Base-by-base conservation (phyloP, 2,329 filamentous ascomycete species). In the Fusarium nanum region DNA sequence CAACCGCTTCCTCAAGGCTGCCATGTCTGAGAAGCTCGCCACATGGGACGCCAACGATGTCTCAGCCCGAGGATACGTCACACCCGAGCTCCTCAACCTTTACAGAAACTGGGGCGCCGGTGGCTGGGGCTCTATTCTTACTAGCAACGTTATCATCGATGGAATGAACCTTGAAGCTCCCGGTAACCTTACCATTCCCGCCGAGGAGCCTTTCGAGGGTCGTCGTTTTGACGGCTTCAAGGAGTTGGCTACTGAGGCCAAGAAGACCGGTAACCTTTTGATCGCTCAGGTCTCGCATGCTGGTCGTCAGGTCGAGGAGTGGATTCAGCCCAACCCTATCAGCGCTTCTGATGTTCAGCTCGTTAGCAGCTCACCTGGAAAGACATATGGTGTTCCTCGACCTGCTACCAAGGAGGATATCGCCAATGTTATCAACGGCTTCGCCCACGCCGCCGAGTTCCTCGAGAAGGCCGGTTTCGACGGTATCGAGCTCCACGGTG, bases 281-380 rank as follows among this genome's bases (percentile, higher is more conserved):
- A 47, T 70, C 16, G 67, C 52, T 5, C 67, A 70, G 40, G 56
- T 70, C 12, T 63, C 67, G 6, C 67, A 70, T 22, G 62, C 52
- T n/a, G 67, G 67, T 16, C 67, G 67, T 23, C 67, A 70, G 11
- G 67, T 70, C 22, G 67, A 70, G 25, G 67, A 62, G 2, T 70
- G 67, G 67, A 20, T 70, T 6, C 58, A 70, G 10, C 67, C 67
- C 40, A 58, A 70, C 14, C 64, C 68, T 3, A 65, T 69, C 23
- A 85, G 90, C 71, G 83, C 87, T 0, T 88, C 88, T 1, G 85
- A 87, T 0, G 73, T 91, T 84, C 72, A 67, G 22, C 63, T 80
- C 86, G 5, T 83, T 88, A 64, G 86, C 73, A 87, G 86, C 73
- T 86, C 86, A 0, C 87, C 89, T 56, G 82, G 83, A 11, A 46